Evolutionary conservation across 2,329 filamentous ascomycete genomes (phyloP).

Genomic region (Nigrospora osmanthi): DNA sequence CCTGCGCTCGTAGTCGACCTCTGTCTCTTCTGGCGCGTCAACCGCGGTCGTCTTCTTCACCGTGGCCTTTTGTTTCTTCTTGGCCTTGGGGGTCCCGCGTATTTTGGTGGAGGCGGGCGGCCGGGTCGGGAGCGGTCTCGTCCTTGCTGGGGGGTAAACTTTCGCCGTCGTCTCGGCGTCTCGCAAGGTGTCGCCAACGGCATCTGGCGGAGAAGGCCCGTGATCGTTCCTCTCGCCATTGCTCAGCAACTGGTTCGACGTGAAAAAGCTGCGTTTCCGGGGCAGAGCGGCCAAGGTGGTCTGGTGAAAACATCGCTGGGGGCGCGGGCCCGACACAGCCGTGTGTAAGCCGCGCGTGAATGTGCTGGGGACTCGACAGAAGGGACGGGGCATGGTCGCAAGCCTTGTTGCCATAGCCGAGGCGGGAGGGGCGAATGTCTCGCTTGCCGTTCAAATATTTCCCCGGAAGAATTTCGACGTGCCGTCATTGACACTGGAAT

Average conservation of each 20-base stretch:
- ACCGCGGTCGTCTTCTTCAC: slow-evolving; percentile 27
- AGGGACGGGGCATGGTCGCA: slow-evolving; percentile 16
- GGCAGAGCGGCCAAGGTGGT: slow-evolving; percentile 35
- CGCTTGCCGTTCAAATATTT: too few species aligned
- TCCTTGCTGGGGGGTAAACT: slow-evolving; percentile 7
- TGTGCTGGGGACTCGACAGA: slow-evolving; percentile 15
- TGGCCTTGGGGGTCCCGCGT: slow-evolving; percentile 77
- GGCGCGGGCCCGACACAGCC: slow-evolving; percentile 17
- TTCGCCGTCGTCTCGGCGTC: not conserved
- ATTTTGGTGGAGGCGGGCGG: slow-evolving; percentile 55
- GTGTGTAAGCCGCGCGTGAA: slow-evolving; percentile 18
- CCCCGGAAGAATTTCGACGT: too few species aligned
- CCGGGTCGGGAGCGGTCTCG: slow-evolving; percentile 39
- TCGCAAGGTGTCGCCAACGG: slow-evolving; percentile 8
- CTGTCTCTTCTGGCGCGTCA: slow-evolving; percentile 13
- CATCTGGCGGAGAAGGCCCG: not conserved
- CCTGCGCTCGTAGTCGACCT: slow-evolving; percentile 28
- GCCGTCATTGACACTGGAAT: too few species aligned
- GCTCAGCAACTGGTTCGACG: slow-evolving; percentile 50
- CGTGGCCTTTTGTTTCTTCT: slow-evolving; percentile 39
- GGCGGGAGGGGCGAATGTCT: too few species aligned
- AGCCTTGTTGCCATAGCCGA: slow-evolving; percentile 1
- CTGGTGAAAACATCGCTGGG: slow-evolving; percentile 35
- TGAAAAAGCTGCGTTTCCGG: slow-evolving; percentile 56
- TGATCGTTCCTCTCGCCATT: slow-evolving; percentile 20